Conservation (phyloP, 192 early-diverging fungal species). For the Linnemannia exigua region DNA sequence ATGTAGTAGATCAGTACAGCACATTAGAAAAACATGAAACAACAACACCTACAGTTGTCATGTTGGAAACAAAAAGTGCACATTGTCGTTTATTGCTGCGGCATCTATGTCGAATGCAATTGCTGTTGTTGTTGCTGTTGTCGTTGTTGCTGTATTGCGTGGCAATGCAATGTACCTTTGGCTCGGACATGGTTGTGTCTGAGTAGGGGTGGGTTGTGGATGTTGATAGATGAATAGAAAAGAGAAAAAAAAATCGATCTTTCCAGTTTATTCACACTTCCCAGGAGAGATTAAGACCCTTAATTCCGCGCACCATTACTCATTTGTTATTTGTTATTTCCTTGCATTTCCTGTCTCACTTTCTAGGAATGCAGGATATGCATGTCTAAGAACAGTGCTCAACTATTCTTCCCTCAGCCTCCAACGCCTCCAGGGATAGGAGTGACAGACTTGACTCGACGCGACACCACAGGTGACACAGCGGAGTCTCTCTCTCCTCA, state of each 20-base stretch:
- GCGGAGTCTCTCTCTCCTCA: not conserved
- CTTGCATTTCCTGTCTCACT: not conserved
- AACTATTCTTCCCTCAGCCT: not conserved
- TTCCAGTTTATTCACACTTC: not conserved
- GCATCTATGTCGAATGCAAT: not conserved
- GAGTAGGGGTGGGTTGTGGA: not conserved
- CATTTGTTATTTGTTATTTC: slow-evolving; percentile 22
- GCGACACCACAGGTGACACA: not conserved
- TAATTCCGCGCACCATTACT: slow-evolving; percentile 43
- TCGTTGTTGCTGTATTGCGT: too few relatives aligned
- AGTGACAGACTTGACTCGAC: not conserved
- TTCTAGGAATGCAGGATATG: too few relatives aligned
- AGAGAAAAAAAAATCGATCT: not conserved
- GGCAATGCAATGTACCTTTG: slow-evolving; percentile 35
- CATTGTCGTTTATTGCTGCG: too few relatives aligned
- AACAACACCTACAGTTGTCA: too few relatives aligned
- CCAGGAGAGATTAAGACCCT: not conserved
- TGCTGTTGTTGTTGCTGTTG: not conserved
- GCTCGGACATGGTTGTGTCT: slow-evolving; percentile 42
- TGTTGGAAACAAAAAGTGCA: too few relatives aligned
- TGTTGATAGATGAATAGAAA: not conserved
- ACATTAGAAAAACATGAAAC: too few relatives aligned
- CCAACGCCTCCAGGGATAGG: not conserved
- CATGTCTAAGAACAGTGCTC: too few relatives aligned
- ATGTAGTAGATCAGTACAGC: not conserved